Evolutionary conservation across 2,329 filamentous ascomycete genomes (phyloP), one percentile per base, ranked within the genome.

Genomic region (Neofusicoccum kwambonambiense): DNA sequence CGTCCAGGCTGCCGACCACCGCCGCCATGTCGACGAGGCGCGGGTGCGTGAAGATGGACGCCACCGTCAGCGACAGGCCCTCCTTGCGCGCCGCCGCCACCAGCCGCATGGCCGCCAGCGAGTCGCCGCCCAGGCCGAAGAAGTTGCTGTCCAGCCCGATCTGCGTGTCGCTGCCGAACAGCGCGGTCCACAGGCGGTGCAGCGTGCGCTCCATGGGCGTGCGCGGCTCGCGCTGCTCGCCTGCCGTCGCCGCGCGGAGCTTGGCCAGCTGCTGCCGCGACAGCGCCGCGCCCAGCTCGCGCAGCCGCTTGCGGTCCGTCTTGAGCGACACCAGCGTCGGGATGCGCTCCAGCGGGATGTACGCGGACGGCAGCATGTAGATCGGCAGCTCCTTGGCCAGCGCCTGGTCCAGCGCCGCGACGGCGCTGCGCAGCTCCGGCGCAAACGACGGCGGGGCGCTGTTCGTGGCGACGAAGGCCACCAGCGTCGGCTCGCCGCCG

Each of bases 31-130:
- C 37, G 11, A 4, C 3, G 6, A 39, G 37, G 6, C 8, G 6
- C 6, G 37, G 13, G 37, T 9, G 15, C 5, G 11, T 75, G 75
- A 89, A 87, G 64, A 87, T 83, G 35, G 85, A 80, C 1, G 83
- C 82, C 1, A 88, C 86, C 0, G 80, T 84, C 27, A 88, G 69
- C 8, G 77, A 75, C 60, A 84, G 71, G 0, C 81, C 81, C 31
- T 81, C 79, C 2, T 78, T 75, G 17, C 85, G 77, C 2, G 84
- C 81, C 63, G 83, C 82, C 13, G 83, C 80, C 0, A 87, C 86
- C 0, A 89, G 76, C 70, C 84, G 86, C 79, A 83, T 82, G 4
- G 80, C 80, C 19, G 77, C 76, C 66, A 82, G 78, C 0, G 80
- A 82, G 65, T 82, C 81, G 31, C 81, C 81, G 34, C 81, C 81